A percentile compares a stretch with the other conserved stretches of the same genome.
Conservation (phyloP, 441 rosid genomes). For the Corymbia calophylla region DNA sequence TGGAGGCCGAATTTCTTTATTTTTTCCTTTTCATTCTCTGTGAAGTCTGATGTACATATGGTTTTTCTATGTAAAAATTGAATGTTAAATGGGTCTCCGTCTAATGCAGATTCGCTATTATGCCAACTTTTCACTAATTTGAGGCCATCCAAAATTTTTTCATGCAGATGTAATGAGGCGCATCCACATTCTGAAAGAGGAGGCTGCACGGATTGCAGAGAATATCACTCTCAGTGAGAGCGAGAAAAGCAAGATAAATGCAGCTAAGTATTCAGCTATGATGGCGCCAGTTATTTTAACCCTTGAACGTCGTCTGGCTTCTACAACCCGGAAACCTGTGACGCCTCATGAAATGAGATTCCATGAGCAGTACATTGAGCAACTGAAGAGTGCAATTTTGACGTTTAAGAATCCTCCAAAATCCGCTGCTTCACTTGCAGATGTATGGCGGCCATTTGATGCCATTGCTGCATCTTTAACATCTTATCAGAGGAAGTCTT, state of each 20-base stretch:
- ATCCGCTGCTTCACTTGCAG: conserved; percentile 74
- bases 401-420: conserved; percentile 84
- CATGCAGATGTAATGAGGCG: conserved; percentile 90
- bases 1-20: background rate
- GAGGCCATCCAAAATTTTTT: conserved; percentile 7
- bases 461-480: conserved; percentile 87
- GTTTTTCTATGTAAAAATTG: background rate
- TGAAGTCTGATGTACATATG: background rate
- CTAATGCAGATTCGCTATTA: background rate
- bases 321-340: conserved; percentile 91
- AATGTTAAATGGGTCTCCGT: background rate
- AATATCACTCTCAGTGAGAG: conserved; percentile 80
- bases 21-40: background rate
- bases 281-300: conserved; percentile 97
- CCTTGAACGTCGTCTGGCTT: conserved; percentile 94
- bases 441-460: conserved; percentile 93
- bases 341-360: conserved; percentile 98
- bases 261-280: conserved; percentile 96
- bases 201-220: conserved; percentile 87
- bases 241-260: conserved; percentile 91
- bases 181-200: conserved; percentile 86
- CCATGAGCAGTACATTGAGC: conserved; percentile 67
- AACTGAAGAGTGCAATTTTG: conserved; percentile 63
- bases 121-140: background rate
- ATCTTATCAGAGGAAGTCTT: conserved; percentile 82